These are phyloP conservation scores for Globisporangium alternatum DNA, from an alignment of 352 stramenopile species.

Conservation along the genomic window DNA sequence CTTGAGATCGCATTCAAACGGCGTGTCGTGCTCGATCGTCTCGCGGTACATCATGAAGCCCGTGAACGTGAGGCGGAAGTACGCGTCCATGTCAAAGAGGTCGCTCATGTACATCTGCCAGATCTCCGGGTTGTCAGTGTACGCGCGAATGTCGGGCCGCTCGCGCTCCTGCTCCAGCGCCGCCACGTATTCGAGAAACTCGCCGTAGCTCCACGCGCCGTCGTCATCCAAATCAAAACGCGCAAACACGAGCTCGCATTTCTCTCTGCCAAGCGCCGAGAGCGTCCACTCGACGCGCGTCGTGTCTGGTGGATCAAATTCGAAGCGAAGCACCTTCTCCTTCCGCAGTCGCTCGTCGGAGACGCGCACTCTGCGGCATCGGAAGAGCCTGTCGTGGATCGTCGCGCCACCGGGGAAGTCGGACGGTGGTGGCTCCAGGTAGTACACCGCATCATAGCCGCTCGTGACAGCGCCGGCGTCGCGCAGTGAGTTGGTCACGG, in stretches of 20 bases:
- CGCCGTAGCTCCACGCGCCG: slow-evolving; percentile 44
- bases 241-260: slow-evolving; percentile 48
- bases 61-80: slow-evolving; percentile 45
- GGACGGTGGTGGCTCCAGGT: slow-evolving; percentile 29
- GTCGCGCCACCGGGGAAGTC: slow-evolving; percentile 16
- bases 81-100: slow-evolving; percentile 34
- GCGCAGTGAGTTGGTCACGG: slow-evolving; percentile 36
- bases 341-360: slow-evolving; percentile 16
- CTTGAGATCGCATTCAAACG: slow-evolving; percentile 38
- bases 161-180: slow-evolving; percentile 24
- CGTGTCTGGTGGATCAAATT: slow-evolving; percentile 43
- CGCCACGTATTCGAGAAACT: slow-evolving; percentile 63
- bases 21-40: slow-evolving; percentile 35
- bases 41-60: slow-evolving; percentile 62
- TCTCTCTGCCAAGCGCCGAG: slow-evolving; percentile 38
- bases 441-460: slow-evolving; percentile 55
- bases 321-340: slow-evolving; percentile 29
- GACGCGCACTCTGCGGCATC: slow-evolving; percentile 18
- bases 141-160: slow-evolving; percentile 28
- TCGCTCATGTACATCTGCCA: slow-evolving; percentile 75
- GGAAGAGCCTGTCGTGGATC: slow-evolving; percentile 34
- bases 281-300: slow-evolving; percentile 34
- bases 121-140: slow-evolving; percentile 36
- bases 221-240: slow-evolving; percentile 57
- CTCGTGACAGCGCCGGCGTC: slow-evolving; percentile 46